Base-by-base conservation (phyloP, 2,329 filamentous ascomycete genomes). In the Nannizziopsis barbatae region DNA sequence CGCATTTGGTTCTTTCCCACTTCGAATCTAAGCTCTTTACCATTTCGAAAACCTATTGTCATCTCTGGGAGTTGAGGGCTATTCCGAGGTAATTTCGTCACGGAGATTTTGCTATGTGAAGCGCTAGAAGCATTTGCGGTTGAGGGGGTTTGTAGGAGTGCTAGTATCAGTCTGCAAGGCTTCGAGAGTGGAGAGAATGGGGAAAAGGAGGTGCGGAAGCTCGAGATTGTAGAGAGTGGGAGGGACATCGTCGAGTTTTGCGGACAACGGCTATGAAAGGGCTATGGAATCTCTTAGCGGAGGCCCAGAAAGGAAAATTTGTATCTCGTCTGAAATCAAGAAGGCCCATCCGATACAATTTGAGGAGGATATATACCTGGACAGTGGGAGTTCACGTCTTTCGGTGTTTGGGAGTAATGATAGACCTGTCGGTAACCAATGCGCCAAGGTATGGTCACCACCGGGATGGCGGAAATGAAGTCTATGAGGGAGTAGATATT, bases 21-120 rank as follows among this genome's bases (percentile, higher is more conserved):
- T 62, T 95, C 81, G 35, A 96, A 76, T 31, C 80, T 79, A 71
- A 96, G 79, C 60, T 93, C 83, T 71, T 90, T 94, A 58, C 92
- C 92, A 62, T 95, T 92, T 75, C 95, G 95, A 68, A 96, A 96
- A 60, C 89, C 93, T 57, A 98, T 70, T 36, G 72, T 74, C 49
- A 98, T 68, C 40, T 76, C 75, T 49, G 83, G 84, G 27, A 80
- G 74, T 59, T 86, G 80, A 46, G 75, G 77, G 48, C 84, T 85
- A 45, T 72, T 64, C 55, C 83, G 77, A 46, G 86, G 80, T 45
- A 96, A 72, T 55, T 95, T 72, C 52, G 79, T 83, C 10, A 87
- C 83, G 58, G 80, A 80, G 61, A 96, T 84, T 60, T 81, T 78
- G 74, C 95, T 86, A 55, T 73, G 75, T 49, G 74, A 70, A 47